Base-by-base conservation (phyloP, 2,329 filamentous ascomycete species). In the Pseudogymnoascus pannorum region DNA sequence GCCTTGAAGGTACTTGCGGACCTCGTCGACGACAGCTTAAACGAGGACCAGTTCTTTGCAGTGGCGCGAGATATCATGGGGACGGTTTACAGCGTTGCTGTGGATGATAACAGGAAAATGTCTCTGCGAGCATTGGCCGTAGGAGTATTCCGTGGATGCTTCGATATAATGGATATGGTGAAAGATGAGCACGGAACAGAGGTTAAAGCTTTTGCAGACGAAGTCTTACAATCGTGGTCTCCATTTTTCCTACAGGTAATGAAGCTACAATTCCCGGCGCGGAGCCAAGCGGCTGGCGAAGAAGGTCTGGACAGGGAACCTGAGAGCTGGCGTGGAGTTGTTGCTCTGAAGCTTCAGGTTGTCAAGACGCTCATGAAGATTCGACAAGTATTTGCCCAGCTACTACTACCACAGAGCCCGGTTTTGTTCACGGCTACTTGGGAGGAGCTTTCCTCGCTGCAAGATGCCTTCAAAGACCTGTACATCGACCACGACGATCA, bases 81-180 rank as follows among this genome's bases (percentile, higher is more conserved):
- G 69, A 86, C 88, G 58, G 83, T 97, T 31, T 94, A 91, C 73
- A 83, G 90, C 68, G 88, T 96, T 36, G 91, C 92, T 12, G 81
- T 89, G 61, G 89, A 89, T 72, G 84, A 88, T 63, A 81, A 81
- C 64, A 85, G 90, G 68, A 92, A 90, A 71, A 81, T 88, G 8
- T 85, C 85, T 63, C 79, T 96, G 62, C 85, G 94, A 64, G 91
- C 92, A 29, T 79, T 97, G 67, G 90, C 94, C 38, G 88, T 97
- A 42, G 91, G 89, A 40, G 90, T 97, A 62, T 96, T 97, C 79
- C 85, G 91, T 62, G 86, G 86, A 57, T 96, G 91, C 75, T 96
- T 99, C 73, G 92, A 97, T 72, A 90, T 94, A 61, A 84, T 99
- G 77, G 92, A 97, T 75, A 96, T 97, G 84, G 89, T 97, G 66